phyloP scores from a whole-genome alignment of 2,329 filamentous ascomycete genomes.

The Scopulariopsis brevicaulis region DNA sequence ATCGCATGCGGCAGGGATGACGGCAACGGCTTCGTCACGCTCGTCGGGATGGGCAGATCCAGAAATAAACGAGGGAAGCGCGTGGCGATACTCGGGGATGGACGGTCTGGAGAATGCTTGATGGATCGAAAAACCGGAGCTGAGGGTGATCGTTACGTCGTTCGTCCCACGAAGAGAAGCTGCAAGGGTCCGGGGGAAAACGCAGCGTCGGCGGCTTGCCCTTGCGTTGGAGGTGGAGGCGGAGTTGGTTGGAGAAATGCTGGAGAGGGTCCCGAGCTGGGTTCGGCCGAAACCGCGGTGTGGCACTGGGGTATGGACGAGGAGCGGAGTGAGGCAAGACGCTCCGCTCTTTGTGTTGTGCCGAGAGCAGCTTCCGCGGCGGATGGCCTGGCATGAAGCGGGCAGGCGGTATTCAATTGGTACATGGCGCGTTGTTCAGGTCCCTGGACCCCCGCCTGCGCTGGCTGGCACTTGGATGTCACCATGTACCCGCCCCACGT shows the following conservation, averaged over 20 bases:
- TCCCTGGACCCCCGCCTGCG: not conserved
- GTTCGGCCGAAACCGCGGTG: not conserved
- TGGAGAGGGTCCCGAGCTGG: not conserved
- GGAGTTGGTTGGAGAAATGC: not conserved
- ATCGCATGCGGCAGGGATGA: not conserved
- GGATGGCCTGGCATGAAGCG: not conserved
- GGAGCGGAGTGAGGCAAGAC: not conserved
- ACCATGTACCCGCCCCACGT: too few species aligned
- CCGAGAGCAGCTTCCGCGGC: not conserved
- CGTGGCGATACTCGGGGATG: not conserved
- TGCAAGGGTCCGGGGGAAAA: not conserved
- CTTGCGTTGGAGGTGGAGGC: not conserved
- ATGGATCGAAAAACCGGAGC: not conserved
- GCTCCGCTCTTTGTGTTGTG: not conserved
- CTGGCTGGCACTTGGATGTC: not conserved
- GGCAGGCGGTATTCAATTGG: not conserved
- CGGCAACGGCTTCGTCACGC: not conserved
- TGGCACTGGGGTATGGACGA: not conserved
- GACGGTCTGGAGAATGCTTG: not conserved
- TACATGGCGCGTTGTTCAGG: not conserved
- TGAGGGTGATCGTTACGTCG: not conserved
- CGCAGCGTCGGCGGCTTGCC: not conserved
- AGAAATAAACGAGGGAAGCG: not conserved
- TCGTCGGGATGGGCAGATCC: not conserved
- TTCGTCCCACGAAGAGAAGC: not conserved